Conservation (phyloP, 345 rosid genomes). For the Arabis alpina region DNA sequence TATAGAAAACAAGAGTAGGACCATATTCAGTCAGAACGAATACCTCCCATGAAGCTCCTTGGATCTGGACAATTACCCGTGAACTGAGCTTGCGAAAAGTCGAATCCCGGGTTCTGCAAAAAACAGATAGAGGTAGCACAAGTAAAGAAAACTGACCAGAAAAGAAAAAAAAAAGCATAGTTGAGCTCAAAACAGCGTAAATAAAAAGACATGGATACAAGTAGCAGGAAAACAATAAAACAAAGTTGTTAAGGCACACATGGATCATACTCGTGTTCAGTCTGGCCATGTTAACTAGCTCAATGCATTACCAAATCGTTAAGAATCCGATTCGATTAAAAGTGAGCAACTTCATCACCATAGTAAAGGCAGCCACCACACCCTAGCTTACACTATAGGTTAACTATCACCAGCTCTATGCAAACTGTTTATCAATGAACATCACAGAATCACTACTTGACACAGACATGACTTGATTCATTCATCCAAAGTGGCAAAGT, state of each 20-base stretch:
- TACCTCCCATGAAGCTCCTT: constrained; percentile 90
- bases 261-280: constrained; percentile 6
- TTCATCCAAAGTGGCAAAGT: neutral
- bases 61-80: constrained; percentile 90
- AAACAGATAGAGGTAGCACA: neutral
- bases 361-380: neutral
- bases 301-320: neutral
- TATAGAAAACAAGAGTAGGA: constrained; percentile 8
- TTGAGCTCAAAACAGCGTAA: constrained; percentile 8
- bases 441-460: constrained; percentile 7
- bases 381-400: neutral
- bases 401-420: constrained; percentile 18
- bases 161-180: constrained; percentile 1
- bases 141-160: neutral
- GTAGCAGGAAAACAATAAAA: neutral
- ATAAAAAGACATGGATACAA: neutral
- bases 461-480: neutral
- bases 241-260: constrained; percentile 1
- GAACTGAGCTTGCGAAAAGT: constrained; percentile 96
- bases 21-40: constrained; percentile 57
- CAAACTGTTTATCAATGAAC: constrained; percentile 9
- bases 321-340: neutral
- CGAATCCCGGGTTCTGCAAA: constrained; percentile 92
- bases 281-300: neutral
- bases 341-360: constrained; percentile 6